Conservation (phyloP, 139 green algal genomes). For the Auxenochlorella protothecoides region DNA sequence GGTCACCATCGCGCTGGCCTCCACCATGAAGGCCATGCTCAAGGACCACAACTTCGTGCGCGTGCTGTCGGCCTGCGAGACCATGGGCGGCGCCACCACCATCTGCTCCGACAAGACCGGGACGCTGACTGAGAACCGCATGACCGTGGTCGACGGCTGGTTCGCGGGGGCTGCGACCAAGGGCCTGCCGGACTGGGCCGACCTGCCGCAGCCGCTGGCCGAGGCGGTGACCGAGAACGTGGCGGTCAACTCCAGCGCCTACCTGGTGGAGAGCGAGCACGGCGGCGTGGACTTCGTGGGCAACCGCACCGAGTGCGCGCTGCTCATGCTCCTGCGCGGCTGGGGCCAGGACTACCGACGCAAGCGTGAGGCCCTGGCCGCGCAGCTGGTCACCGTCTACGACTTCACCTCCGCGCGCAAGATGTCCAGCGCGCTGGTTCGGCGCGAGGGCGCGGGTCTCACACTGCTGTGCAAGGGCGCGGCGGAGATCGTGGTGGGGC, state of each 20-base stretch:
- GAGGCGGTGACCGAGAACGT: slow-evolving; percentile 53
- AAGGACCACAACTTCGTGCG: slow-evolving; percentile 87
- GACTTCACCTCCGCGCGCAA: slow-evolving; percentile 82
- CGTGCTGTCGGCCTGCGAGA: slow-evolving; percentile 80
- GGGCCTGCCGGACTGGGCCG: background rate
- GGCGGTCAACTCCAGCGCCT: slow-evolving; percentile 74
- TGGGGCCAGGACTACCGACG: slow-evolving; percentile 61
- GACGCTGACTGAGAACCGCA: slow-evolving; percentile 95
- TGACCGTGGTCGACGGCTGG: slow-evolving; percentile 93
- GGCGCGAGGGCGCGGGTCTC: slow-evolving; percentile 26
- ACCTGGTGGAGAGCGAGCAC: slow-evolving; percentile 45
- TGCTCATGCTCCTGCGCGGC: slow-evolving; percentile 67
- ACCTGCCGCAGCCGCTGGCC: slow-evolving; percentile 32
- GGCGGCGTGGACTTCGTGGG: slow-evolving; percentile 63
- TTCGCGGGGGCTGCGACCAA: slow-evolving; percentile 42
- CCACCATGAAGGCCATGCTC: slow-evolving; percentile 94
- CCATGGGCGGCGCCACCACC: slow-evolving; percentile 94
- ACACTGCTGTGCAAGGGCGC: slow-evolving; percentile 92
- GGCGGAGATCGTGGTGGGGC: slow-evolving; percentile 82
- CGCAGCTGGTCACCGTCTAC: too few relatives aligned
- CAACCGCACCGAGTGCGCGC: slow-evolving; percentile 89
- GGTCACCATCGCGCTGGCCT: slow-evolving; percentile 84
- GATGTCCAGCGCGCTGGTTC: slow-evolving; percentile 66
- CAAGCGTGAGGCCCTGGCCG: slow-evolving; percentile 10
- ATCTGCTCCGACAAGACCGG: slow-evolving; percentile 97